These are phyloP conservation scores for Salvia hispanica DNA, from an alignment of 257 asterid species.

Conservation along the genomic window DNA sequence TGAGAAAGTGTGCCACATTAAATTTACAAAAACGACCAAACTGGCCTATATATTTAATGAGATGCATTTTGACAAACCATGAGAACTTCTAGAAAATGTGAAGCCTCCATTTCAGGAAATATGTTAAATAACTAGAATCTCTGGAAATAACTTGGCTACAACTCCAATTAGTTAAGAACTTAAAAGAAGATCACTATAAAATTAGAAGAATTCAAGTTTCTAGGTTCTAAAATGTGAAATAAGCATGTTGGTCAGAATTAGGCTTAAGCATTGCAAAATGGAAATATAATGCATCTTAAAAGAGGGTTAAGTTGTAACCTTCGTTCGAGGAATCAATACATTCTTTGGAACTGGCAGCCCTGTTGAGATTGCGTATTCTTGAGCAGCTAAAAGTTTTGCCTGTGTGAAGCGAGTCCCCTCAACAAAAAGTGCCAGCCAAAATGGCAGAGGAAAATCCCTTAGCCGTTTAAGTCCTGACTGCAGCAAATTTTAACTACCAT, in stretches of 20 bases:
- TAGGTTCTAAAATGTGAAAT: not conserved
- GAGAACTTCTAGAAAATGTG: not conserved
- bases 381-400: slow-evolving; percentile 95
- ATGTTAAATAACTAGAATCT: not conserved
- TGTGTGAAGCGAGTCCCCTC: slow-evolving; percentile 98
- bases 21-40: slow-evolving; percentile 7
- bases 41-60: not conserved
- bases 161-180: slow-evolving; percentile 1
- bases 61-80: not conserved
- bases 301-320: slow-evolving; percentile 52
- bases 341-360: slow-evolving; percentile 88
- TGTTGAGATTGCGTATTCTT: slow-evolving; percentile 80
- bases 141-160: slow-evolving; percentile 19
- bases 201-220: slow-evolving; percentile 2
- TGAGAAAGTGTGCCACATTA: not conserved
- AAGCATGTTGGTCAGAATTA: not conserved
- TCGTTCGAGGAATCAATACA: slow-evolving; percentile 95
- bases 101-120: not conserved
- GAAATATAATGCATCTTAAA: slow-evolving; percentile 17
- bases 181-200: slow-evolving; percentile 1
- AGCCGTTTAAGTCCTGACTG: slow-evolving; percentile 83
- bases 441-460: slow-evolving; percentile 81
- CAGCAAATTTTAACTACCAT: slow-evolving; percentile 35
- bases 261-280: slow-evolving; percentile 6
- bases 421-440: slow-evolving; percentile 97